phyloP scores from a whole-genome alignment of 164 flowering plant species.

The Vitis riparia region DNA sequence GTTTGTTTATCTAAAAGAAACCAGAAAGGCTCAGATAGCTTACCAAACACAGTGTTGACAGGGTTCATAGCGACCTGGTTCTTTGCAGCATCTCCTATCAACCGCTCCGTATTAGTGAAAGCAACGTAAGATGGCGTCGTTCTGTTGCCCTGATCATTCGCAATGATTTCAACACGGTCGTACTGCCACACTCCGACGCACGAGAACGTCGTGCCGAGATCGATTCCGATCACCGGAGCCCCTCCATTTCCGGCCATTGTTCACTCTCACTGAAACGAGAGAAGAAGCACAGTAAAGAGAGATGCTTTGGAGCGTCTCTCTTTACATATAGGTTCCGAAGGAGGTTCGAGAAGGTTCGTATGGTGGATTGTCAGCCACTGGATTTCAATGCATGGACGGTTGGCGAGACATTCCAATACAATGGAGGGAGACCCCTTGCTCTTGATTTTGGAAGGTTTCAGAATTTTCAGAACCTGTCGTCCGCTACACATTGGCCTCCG shows the following conservation, averaged over 20 bases:
- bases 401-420: no score
- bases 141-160: constrained; percentile 51
- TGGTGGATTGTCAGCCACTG: no score
- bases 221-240: constrained; percentile 44
- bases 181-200: constrained; percentile 63
- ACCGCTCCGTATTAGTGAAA: constrained; percentile 44
- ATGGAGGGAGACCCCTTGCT: no score
- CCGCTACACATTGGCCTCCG: no score
- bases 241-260: constrained; percentile 9
- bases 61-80: constrained; percentile 63
- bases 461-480: no score
- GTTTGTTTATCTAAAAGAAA: not conserved
- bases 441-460: no score
- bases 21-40: not conserved
- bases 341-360: no score
- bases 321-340: no score
- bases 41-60: constrained; percentile 52
- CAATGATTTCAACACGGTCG: constrained; percentile 50
- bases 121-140: constrained; percentile 60
- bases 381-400: no score
- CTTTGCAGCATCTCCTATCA: constrained; percentile 58
- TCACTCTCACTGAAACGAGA: no score
- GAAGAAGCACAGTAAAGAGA: no score
- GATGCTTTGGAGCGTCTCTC: no score
- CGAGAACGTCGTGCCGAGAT: constrained; percentile 56